phyloP scores from a whole-genome alignment of 1,284 basidiomycete genomes.

The Lentinula novae-zelandiae region DNA sequence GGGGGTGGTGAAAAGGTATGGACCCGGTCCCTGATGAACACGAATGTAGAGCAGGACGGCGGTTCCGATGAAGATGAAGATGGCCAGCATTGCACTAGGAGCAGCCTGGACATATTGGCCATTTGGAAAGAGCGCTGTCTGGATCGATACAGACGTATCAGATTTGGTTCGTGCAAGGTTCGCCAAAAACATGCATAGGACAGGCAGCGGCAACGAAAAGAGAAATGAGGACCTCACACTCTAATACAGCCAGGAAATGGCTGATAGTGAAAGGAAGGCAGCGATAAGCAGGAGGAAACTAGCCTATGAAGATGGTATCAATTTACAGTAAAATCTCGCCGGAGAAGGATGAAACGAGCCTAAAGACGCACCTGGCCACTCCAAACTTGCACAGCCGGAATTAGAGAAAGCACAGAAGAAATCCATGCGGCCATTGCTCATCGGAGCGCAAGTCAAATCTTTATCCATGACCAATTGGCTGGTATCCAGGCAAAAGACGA shows the following conservation, averaged over 20 bases:
- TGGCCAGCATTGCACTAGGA: conserved; percentile 55
- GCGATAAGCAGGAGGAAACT: conserved; percentile 33
- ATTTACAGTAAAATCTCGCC: conserved; percentile 30
- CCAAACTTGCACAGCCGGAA: no score
- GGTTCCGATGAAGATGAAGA: conserved; percentile 67
- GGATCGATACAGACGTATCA: conserved; percentile 32
- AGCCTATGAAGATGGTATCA: neutral
- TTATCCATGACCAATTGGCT: no score
- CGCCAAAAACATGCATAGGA: conserved; percentile 62
- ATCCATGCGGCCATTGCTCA: no score
- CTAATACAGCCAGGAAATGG: conserved; percentile 65
- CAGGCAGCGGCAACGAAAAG: conserved; percentile 46
- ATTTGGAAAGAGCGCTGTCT: conserved; percentile 34
- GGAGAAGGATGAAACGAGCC: conserved; percentile 33
- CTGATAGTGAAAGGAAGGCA: conserved; percentile 64
- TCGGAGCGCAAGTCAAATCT: no score
- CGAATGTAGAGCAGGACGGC: conserved; percentile 61
- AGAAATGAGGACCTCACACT: conserved; percentile 65
- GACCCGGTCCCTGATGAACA: conserved; percentile 61
- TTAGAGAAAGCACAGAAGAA: no score
- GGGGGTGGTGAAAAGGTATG: conserved; percentile 56
- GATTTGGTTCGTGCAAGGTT: conserved; percentile 50
- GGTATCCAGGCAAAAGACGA: no score
- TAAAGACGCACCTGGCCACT: conserved; percentile 37
- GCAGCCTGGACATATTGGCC: conserved; percentile 59